Conservation (phyloP, 306 rosid genomes). For the Prunus persica region Prunus_persica_NCBIv2 NC_034009.1:26900501-26901000, state of each 20-base stretch:
- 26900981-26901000: neutral
- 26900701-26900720: slow-evolving; percentile 48
- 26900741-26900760: slow-evolving; percentile 55
- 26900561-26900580: neutral
- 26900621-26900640: neutral
- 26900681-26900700: slow-evolving; percentile 72
- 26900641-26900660: slow-evolving; percentile 32
- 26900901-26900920: neutral
- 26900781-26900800: slow-evolving; percentile 66
- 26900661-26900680: slow-evolving; percentile 75
- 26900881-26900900: neutral
- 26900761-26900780: slow-evolving; percentile 52
- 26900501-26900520: no score
- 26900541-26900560: neutral
- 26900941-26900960: neutral
- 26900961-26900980: neutral
- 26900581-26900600: neutral
- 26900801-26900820: slow-evolving; percentile 60
- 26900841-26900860: slow-evolving; percentile 74
- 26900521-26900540: neutral
- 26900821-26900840: slow-evolving; percentile 75
- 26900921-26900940: neutral
- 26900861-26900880: slow-evolving; percentile 2
- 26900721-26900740: slow-evolving; percentile 65
- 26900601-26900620: neutral